Conservation (phyloP, 2,329 filamentous ascomycete species). For the Botrytis fragariae region DNA sequence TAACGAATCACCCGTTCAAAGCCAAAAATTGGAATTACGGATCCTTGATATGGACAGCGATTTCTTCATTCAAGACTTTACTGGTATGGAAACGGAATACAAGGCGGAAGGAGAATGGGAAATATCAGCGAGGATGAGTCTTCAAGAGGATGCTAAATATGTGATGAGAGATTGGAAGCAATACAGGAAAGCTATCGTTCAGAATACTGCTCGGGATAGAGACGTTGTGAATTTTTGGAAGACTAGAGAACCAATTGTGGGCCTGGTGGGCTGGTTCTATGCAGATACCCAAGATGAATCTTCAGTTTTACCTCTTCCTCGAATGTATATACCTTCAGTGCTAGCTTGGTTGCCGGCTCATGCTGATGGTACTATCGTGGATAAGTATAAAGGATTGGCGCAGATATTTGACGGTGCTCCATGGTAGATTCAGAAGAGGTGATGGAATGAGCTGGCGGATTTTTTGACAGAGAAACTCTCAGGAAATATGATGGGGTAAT, state of each 20-base stretch:
- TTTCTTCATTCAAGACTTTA: neutral
- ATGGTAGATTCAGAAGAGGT: neutral
- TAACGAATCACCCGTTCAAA: neutral
- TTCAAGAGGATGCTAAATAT: neutral
- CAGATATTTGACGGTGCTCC: neutral
- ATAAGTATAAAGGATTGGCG: constrained; percentile 8
- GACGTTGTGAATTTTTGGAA: neutral
- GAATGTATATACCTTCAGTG: neutral
- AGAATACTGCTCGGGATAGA: neutral
- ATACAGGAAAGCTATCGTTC: neutral
- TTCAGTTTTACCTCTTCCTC: neutral
- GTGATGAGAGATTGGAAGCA: neutral
- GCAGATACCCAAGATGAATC: neutral
- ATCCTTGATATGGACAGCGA: neutral
- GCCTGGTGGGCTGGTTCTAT: neutral
- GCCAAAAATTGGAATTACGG: neutral
- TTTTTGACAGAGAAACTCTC: neutral
- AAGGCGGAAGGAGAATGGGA: neutral
- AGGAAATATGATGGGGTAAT: neutral
- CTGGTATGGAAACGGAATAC: neutral
- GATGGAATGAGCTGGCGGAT: neutral
- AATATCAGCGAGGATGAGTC: neutral
- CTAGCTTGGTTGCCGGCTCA: neutral
- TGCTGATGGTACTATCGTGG: neutral
- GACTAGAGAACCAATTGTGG: neutral